Base-by-base conservation (phyloP, 306 rosid genomes). In the Sesbania bispinosa region DNA sequence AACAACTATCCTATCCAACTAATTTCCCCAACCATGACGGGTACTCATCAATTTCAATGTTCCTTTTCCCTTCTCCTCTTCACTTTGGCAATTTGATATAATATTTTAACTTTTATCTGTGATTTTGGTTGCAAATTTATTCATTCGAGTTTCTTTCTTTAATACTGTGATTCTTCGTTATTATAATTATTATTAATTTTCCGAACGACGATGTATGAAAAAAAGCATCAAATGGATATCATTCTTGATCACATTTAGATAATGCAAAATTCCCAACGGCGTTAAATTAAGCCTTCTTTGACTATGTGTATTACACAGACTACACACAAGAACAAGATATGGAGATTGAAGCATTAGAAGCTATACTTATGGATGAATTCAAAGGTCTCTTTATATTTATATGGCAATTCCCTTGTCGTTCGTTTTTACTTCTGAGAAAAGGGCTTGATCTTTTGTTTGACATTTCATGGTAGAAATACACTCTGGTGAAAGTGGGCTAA, bases 261-360 rank as follows among this genome's bases (percentile, higher is more conserved):
- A 10, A 57, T 29, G 45, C 32, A 9, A 58, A 42, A 48, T 54
- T 74, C 20, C 41, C 53, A 47, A 36, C 52, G 10, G 39, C 11
- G 20, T 61, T 38, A 26, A 43, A 0, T 48, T 21, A 48, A 42
- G 5, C 42, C 30, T 16, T 41, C 3, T 29, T 21, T 71, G 43
- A 35, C 45, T 30, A 10, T 39, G 33, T 69, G 20, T 38, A 2
- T 43, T 10, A 3, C 69, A 6, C 86, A 95, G 99, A 91, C 62
- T 74, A 89, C 62, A 74, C 38, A 54, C 96, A 82, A 57, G 99
- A 95, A 77, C 99, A 95, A 77, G 97, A 91, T 27, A 95, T 95
- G 99, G 97, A 95, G 75, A 85, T 95, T 46, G 99, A 95, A 84
- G 99, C 99, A 50, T 74, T 95, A 80, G 99, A 91, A 80, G 99